A percentile compares a stretch with the other conserved stretches of the same genome.
Evolutionary conservation across 805 yeast genomes (phyloP).

Genomic region (Scheffersomyces spartinae): DNA sequence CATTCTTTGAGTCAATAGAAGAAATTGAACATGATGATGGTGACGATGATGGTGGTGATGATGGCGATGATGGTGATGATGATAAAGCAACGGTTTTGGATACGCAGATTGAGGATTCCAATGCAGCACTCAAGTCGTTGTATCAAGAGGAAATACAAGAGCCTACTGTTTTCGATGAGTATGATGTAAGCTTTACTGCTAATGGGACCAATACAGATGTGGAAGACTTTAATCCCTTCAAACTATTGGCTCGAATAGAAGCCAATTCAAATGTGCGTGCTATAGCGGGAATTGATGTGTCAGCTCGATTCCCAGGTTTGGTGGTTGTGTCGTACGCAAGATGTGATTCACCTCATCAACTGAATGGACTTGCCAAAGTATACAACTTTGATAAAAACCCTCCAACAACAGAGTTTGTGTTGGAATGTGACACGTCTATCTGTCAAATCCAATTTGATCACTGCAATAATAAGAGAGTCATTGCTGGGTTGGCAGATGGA

Average conservation of each 20-base stretch:
- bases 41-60: neutral
- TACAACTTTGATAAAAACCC: constrained; percentile 8
- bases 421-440: constrained; percentile 18
- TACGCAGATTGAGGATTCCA: too few species aligned
- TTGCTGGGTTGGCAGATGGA: constrained; percentile 27
- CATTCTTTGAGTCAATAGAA: constrained; percentile 1
- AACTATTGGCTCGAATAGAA: too few species aligned
- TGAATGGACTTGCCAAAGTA: constrained; percentile 16
- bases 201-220: too few species aligned
- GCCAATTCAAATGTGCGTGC: neutral
- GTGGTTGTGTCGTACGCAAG: constrained; percentile 6
- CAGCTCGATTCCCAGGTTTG: constrained; percentile 3
- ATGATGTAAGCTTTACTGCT: too few species aligned
- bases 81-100: neutral
- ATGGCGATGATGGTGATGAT: neutral
- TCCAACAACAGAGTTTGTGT: constrained; percentile 16
- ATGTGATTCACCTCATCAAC: neutral
- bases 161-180: constrained; percentile 7
- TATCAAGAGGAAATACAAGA: neutral
- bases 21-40: constrained; percentile 1
- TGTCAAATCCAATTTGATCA: constrained; percentile 15
- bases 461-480: constrained; percentile 12
- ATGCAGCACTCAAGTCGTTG: too few species aligned
- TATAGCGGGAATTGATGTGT: constrained; percentile 5
- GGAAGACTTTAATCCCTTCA: too few species aligned